A percentile compares a stretch with the other conserved stretches of the same genome.
phyloP scores from a whole-genome alignment of 495 filamentous ascomycete genomes.

The Penicillium desertorum region DNA sequence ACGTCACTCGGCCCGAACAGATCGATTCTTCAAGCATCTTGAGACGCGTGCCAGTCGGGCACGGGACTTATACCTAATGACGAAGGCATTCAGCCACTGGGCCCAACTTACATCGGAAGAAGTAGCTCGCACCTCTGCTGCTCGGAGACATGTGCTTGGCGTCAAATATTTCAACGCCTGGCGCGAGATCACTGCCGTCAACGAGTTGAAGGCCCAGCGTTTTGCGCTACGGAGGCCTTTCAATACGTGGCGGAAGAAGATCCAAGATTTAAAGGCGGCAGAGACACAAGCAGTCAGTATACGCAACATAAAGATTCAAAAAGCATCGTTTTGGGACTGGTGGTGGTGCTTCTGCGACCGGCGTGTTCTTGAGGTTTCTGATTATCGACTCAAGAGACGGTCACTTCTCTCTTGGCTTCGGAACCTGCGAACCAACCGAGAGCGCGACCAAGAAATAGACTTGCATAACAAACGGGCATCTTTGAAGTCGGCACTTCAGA shows the following conservation, averaged over 20 bases:
- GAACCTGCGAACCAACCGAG: slow-evolving; percentile 43
- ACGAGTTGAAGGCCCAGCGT: slow-evolving; percentile 64
- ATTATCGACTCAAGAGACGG: slow-evolving; percentile 47
- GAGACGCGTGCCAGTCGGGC: slow-evolving; percentile 61
- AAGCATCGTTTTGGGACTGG: slow-evolving; percentile 55
- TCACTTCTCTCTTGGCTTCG: slow-evolving; percentile 49
- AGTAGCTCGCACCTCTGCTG: slow-evolving; percentile 56
- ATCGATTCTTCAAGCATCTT: slow-evolving; percentile 60
- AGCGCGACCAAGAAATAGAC: slow-evolving; percentile 43
- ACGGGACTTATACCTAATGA: slow-evolving; percentile 64
- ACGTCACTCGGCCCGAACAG: slow-evolving; percentile 49
- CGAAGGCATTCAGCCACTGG: slow-evolving; percentile 76
- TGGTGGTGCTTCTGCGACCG: slow-evolving; percentile 54
- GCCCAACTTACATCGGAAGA: slow-evolving; percentile 61
- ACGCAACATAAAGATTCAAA: slow-evolving; percentile 46
- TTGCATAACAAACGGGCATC: slow-evolving; percentile 28
- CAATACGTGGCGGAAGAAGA: slow-evolving; percentile 52
- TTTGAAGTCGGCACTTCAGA: slow-evolving; percentile 31
- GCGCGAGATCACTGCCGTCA: slow-evolving; percentile 70
- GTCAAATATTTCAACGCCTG: slow-evolving; percentile 76
- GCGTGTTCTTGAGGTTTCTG: slow-evolving; percentile 54
- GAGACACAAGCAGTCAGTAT: slow-evolving; percentile 42
- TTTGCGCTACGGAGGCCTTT: slow-evolving; percentile 60
- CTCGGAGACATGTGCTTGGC: slow-evolving; percentile 65
- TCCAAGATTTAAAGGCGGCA: slow-evolving; percentile 32